Conservation (phyloP, 306 rosid species). For the Cucurbita argyrosperma region DNA sequence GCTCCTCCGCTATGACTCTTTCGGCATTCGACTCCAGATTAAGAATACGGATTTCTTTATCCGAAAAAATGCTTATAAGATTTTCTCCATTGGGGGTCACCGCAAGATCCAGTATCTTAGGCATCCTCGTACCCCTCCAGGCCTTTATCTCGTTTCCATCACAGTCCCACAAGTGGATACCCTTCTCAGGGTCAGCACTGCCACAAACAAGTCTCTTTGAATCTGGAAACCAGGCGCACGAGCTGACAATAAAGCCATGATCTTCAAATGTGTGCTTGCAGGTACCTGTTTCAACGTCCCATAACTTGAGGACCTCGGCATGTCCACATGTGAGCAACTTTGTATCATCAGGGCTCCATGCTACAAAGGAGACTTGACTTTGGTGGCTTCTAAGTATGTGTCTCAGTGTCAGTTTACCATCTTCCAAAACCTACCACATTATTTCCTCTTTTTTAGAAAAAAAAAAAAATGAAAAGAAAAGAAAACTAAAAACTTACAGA, state of each 20-base stretch:
- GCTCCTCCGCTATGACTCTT: conserved; percentile 54
- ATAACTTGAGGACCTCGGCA: conserved; percentile 71
- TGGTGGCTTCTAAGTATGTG: conserved; percentile 60
- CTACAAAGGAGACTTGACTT: conserved; percentile 65
- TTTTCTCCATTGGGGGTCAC: conserved; percentile 72
- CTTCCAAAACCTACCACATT: conserved; percentile 53
- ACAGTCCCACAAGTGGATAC: conserved; percentile 84
- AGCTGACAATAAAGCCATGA: conserved; percentile 71
- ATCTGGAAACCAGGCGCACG: conserved; percentile 95
- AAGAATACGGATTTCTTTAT: conserved; percentile 58
- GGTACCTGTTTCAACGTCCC: conserved; percentile 89
- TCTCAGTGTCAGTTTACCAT: conserved; percentile 38
- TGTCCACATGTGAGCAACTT: conserved; percentile 88
- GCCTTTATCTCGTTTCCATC: conserved; percentile 63
- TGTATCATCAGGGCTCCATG: conserved; percentile 94
- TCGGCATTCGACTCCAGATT: conserved; percentile 47
- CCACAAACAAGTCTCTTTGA: conserved; percentile 75
- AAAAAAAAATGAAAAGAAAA: not conserved
- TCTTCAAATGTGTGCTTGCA: conserved; percentile 78
- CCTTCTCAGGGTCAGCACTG: conserved; percentile 70
- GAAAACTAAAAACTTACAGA: conserved; percentile 8
- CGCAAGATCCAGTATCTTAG: conserved; percentile 67
- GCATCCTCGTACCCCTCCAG: conserved; percentile 85
- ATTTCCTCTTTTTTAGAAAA: not conserved
- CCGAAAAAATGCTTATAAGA: conserved; percentile 66